Conservation (phyloP, 345 rosid genomes). For the Adansonia digitata region DNA sequence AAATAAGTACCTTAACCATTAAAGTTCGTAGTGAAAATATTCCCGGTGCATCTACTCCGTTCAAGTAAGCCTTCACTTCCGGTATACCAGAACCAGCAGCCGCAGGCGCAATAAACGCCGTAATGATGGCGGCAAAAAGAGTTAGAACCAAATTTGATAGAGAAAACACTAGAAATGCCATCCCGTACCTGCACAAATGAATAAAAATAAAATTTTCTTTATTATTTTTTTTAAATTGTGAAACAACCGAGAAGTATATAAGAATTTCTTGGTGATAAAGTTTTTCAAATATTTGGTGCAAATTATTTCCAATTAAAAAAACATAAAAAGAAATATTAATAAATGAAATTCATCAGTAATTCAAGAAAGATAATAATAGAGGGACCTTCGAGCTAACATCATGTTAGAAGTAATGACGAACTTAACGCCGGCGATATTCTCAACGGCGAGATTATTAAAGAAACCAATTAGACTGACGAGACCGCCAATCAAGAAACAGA, state of each 20-base stretch:
- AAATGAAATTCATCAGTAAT: not conserved
- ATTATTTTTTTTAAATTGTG: not conserved
- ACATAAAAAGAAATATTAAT: not conserved
- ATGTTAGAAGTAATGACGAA: constrained; percentile 83
- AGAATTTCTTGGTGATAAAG: not conserved
- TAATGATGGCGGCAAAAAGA: constrained; percentile 55
- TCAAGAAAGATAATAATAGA: not conserved
- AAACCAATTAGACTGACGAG: constrained; percentile 78
- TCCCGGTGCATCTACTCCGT: constrained; percentile 91
- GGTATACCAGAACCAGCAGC: constrained; percentile 98
- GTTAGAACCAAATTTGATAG: constrained; percentile 70
- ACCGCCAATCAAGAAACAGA: constrained; percentile 63
- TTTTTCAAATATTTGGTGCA: not conserved
- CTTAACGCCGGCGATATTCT: constrained; percentile 79
- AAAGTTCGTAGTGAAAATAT: constrained; percentile 66
- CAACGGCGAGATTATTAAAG: constrained; percentile 80
- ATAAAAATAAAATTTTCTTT: not conserved
- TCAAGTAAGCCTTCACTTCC: constrained; percentile 92
- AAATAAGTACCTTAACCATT: constrained; percentile 53
- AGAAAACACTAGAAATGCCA: constrained; percentile 70
- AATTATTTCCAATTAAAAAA: not conserved
- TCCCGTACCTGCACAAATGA: constrained; percentile 39
- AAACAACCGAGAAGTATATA: not conserved
- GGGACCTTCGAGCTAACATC: constrained; percentile 64
- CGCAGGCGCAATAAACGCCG: constrained; percentile 68